Evolutionary conservation across 2,329 filamentous ascomycete genomes (phyloP).

Genomic region (Didymella pinodella): DNA sequence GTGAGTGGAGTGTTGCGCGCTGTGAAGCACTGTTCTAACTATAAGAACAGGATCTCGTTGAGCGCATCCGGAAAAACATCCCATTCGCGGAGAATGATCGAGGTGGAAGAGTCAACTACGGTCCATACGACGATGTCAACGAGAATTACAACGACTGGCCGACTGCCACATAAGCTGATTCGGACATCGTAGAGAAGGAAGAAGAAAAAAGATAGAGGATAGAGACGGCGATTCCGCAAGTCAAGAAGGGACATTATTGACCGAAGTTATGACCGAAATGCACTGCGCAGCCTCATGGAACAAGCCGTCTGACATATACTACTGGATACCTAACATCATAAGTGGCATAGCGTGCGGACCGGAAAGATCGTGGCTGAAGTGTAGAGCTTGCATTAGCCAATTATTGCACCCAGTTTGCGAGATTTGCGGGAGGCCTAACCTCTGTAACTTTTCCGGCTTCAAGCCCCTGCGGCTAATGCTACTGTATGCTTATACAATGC

Average conservation of each 20-base stretch:
- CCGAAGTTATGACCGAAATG: not conserved
- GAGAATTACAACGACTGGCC: slow-evolving; percentile 15
- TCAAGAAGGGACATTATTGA: not conserved
- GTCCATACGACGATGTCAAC: slow-evolving; percentile 26
- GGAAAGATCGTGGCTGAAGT: not conserved
- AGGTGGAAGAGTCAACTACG: slow-evolving; percentile 35
- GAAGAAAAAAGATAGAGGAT: not conserved
- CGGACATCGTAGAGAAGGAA: not conserved
- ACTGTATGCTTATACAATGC: slow-evolving; percentile 6
- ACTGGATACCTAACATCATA: too few species aligned
- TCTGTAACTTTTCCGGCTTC: slow-evolving; percentile 3
- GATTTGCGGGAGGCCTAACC: not conserved
- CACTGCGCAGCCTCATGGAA: not conserved
- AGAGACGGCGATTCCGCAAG: not conserved
- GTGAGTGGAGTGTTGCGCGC: slow-evolving; percentile 7
- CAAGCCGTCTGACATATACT: not conserved
- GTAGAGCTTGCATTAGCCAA: not conserved
- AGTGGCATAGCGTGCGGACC: not conserved
- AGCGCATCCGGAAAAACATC: slow-evolving; percentile 23
- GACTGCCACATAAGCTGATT: not conserved
- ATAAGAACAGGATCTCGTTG: slow-evolving; percentile 21
- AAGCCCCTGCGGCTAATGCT: not conserved
- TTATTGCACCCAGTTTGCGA: not conserved
- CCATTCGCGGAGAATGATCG: slow-evolving; percentile 31
- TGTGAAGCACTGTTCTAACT: not conserved